Conservation (phyloP, 352 stramenopile species). For the Globisporangium spiculum region DNA sequence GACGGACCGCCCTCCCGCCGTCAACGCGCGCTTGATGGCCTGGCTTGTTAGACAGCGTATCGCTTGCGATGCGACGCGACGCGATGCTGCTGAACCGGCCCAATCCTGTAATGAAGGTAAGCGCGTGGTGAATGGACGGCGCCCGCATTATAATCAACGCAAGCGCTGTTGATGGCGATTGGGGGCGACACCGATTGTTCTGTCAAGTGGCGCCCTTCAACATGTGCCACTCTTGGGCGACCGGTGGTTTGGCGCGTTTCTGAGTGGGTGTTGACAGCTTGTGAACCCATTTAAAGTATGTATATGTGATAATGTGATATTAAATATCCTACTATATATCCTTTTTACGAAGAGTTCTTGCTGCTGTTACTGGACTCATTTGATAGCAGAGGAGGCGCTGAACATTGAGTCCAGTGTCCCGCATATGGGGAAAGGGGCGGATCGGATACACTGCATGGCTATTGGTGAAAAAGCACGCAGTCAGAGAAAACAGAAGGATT, state of each 20-base stretch:
- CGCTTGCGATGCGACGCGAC: not conserved
- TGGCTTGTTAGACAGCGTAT: not conserved
- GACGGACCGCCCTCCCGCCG: not conserved
- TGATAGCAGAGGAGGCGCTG: not conserved
- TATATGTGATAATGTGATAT: not conserved
- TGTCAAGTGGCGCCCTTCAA: not conserved
- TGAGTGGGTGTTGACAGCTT: not conserved
- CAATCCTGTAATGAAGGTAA: not conserved
- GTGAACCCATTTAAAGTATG: not conserved
- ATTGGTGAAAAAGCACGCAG: not conserved
- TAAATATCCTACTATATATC: accelerated
- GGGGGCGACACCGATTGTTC: not conserved
- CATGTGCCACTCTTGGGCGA: not conserved
- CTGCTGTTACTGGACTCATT: not conserved
- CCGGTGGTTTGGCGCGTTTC: not conserved
- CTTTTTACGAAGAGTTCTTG: not conserved
- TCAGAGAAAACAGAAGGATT: not conserved
- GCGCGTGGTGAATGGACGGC: not conserved
- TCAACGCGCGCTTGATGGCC: not conserved
- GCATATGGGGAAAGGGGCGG: not conserved
- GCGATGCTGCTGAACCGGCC: not conserved
- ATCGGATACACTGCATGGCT: not conserved
- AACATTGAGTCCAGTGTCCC: not conserved
- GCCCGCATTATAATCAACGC: not conserved
- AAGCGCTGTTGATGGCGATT: not conserved